These are phyloP conservation scores for Protomyces macrosporus DNA, from an alignment of 1,139 yeast species.

Conservation along the genomic window DNA sequence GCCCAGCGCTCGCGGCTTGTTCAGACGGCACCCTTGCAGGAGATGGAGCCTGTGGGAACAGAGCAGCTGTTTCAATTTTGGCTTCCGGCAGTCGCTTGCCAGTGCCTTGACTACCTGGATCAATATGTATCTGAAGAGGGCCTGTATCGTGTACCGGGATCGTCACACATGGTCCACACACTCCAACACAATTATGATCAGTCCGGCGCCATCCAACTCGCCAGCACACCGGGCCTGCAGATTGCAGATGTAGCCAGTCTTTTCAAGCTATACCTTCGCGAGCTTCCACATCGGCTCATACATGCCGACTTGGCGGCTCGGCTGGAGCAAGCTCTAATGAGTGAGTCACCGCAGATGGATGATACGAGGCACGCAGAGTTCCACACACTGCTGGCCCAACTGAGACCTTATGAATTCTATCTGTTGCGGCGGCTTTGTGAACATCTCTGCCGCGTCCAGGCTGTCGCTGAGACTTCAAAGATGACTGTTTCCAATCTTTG, in stretches of 20 bases:
- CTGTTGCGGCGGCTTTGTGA: conserved; percentile 34
- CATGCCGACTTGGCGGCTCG: conserved; percentile 56
- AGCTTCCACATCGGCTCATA: conserved; percentile 38
- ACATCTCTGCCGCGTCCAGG: conserved; percentile 35
- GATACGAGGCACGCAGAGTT: conserved; percentile 33
- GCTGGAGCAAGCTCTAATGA: conserved; percentile 42
- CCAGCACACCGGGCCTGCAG: neutral
- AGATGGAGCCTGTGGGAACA: neutral
- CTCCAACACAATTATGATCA: conserved; percentile 8
- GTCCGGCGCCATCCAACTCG: conserved; percentile 5
- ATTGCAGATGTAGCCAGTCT: conserved; percentile 62
- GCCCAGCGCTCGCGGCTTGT: neutral
- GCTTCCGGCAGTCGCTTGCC: conserved; percentile 29
- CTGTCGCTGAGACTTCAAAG: conserved; percentile 28
- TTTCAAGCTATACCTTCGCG: conserved; percentile 66
- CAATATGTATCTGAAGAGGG: conserved; percentile 30
- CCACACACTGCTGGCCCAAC: conserved; percentile 35
- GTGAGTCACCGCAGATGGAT: conserved; percentile 35
- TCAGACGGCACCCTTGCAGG: neutral
- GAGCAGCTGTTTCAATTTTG: conserved; percentile 14
- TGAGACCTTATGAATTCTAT: conserved; percentile 35
- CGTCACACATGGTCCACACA: conserved; percentile 14
- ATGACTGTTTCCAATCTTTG: conserved; percentile 37
- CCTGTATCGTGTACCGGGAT: conserved; percentile 30
- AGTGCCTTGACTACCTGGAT: conserved; percentile 27